Percentiles rank a stretch among this genome's conserved stretches.
Conservation (phyloP, 1,284 basidiomycete genomes). For the Volvariella volvacea region DNA sequence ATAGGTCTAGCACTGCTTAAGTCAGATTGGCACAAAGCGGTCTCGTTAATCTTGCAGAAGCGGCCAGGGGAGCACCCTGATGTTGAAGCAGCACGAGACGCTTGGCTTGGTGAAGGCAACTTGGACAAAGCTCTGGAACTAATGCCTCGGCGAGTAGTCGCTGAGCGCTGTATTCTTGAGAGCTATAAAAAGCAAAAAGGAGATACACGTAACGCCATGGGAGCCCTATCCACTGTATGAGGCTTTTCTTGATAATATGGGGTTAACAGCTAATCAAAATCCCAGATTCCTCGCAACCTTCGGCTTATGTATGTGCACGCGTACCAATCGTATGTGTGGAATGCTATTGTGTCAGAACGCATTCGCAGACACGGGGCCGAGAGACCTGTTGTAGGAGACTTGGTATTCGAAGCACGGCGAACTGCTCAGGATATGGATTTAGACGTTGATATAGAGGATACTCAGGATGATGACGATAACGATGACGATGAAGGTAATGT, state of each 20-base stretch:
- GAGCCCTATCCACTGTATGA: constrained; percentile 77
- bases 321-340: constrained; percentile 99
- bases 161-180: constrained; percentile 89
- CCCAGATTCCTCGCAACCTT: constrained; percentile 89
- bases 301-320: constrained; percentile 98
- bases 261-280: neutral
- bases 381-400: constrained; percentile 79
- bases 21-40: constrained; percentile 85
- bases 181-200: constrained; percentile 79
- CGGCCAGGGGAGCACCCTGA: constrained; percentile 90
- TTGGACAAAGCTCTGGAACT: constrained; percentile 70
- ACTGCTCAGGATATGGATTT: constrained; percentile 29
- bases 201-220: constrained; percentile 78
- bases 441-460: constrained; percentile 23
- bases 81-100: constrained; percentile 69
- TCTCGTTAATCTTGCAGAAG: constrained; percentile 75
- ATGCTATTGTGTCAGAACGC: constrained; percentile 89
- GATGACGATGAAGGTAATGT: constrained; percentile 32
- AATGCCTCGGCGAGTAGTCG: constrained; percentile 86
- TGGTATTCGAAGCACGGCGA: constrained; percentile 60
- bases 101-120: constrained; percentile 79
- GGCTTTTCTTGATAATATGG: neutral
- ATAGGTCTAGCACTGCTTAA: constrained; percentile 88
- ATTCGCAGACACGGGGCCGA: constrained; percentile 75
- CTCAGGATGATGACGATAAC: constrained; percentile 23